Evolutionary conservation across 139 green algal species (phyloP).

Genomic region (Chlamydomonas urium): DNA sequence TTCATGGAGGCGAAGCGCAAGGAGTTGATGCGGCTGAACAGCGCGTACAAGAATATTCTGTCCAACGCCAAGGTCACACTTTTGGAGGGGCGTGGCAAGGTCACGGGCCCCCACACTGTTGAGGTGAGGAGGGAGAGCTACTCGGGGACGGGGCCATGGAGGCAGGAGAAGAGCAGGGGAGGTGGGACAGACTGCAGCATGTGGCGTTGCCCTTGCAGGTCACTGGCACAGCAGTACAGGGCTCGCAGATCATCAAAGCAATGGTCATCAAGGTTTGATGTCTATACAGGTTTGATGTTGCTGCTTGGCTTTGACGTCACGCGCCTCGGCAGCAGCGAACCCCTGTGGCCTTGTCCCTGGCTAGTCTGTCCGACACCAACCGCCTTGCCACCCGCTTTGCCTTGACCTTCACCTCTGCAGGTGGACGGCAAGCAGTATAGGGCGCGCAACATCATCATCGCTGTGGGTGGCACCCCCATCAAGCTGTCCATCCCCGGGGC

Average conservation of each 20-base stretch:
- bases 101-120: slow-evolving; percentile 88
- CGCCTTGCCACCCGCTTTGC: not conserved
- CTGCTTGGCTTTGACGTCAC: no score
- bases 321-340: no score
- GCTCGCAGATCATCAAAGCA: no score
- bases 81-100: slow-evolving; percentile 75
- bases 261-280: no score
- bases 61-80: slow-evolving; percentile 63
- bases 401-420: not conserved
- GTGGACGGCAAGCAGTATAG: slow-evolving; percentile 36
- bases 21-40: slow-evolving; percentile 88
- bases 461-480: slow-evolving; percentile 74
- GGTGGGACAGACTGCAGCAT: no score
- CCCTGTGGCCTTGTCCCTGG: no score
- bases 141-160: not conserved
- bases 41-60: slow-evolving; percentile 86
- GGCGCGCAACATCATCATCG: slow-evolving; percentile 86
- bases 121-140: slow-evolving; percentile 42
- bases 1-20: slow-evolving; percentile 80
- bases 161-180: not conserved
- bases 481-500: slow-evolving; percentile 79
- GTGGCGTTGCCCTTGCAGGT: no score
- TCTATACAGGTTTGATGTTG: no score
- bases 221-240: no score
- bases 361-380: not conserved